Percentiles rank a stretch among this genome's conserved stretches.
Conservation (phyloP, 2,329 filamentous ascomycete genomes). For the Cercospora citrullina region DNA sequence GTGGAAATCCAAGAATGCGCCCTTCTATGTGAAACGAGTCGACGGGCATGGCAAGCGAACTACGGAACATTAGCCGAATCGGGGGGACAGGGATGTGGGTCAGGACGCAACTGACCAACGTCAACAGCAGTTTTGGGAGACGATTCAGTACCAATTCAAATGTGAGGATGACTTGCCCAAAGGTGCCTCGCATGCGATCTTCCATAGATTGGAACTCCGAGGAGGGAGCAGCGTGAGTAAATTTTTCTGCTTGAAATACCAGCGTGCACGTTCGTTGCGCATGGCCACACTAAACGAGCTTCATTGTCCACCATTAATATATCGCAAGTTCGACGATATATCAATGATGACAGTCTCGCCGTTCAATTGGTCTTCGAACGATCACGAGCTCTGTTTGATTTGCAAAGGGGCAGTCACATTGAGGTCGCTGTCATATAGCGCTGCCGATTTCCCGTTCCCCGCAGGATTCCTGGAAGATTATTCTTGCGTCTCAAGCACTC, state of each 20-base stretch:
- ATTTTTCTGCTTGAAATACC: background rate
- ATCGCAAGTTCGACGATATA: background rate
- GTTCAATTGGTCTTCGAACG: background rate
- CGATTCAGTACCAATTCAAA: background rate
- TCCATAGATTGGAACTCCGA: background rate
- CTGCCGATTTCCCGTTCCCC: background rate
- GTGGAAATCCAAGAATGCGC: slow-evolving; percentile 4
- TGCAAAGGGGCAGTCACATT: background rate
- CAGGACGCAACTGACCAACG: background rate
- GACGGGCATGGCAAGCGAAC: slow-evolving; percentile 8
- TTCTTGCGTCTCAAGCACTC: background rate
- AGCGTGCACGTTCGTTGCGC: background rate
- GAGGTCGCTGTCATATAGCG: background rate
- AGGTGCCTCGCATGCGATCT: background rate
- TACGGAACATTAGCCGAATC: background rate
- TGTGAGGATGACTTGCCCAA: background rate
- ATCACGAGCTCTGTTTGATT: background rate
- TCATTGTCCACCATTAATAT: background rate
- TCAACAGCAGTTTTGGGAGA: background rate
- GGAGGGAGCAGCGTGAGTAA: background rate
- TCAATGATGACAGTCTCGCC: background rate
- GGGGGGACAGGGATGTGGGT: background rate
- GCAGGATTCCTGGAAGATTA: background rate
- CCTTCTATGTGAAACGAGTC: slow-evolving; percentile 15
- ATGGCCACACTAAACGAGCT: background rate